Evolutionary conservation across 129 eudicot genomes (phyloP).

Genomic region (Erigeron canadensis): DNA sequence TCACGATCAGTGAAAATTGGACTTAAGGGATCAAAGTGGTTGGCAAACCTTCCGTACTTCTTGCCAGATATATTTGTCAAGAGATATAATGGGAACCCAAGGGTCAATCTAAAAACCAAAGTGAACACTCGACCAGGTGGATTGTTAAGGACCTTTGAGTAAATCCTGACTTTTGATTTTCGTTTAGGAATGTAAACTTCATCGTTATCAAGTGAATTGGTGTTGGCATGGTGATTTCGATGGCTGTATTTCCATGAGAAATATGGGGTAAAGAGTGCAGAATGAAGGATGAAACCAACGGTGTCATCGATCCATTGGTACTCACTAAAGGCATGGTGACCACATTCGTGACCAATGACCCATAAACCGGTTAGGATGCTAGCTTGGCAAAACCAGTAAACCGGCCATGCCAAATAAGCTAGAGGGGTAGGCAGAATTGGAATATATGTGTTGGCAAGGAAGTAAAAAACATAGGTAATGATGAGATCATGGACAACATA

Average conservation of each 20-base stretch:
- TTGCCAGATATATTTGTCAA: too few species aligned
- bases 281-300: too few species aligned
- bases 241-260: not conserved
- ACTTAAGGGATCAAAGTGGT: not conserved
- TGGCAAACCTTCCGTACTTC: too few species aligned
- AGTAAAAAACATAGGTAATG: conserved; percentile 47
- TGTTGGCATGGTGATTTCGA: not conserved
- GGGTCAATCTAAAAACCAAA: too few species aligned
- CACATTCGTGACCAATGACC: not conserved
- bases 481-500: conserved; percentile 46
- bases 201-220: not conserved
- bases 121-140: too few species aligned
- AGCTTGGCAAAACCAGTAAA: conserved; percentile 37
- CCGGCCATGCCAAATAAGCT: conserved; percentile 49
- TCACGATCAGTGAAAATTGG: not conserved
- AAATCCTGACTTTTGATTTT: too few species aligned
- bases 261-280: not conserved
- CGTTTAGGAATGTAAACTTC: too few species aligned
- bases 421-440: conserved; percentile 38
- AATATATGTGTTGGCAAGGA: conserved; percentile 39
- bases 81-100: too few species aligned
- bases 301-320: not conserved
- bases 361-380: not conserved
- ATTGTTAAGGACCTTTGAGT: too few species aligned
- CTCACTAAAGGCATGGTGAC: not conserved